Conservation (phyloP, 176 grass and related monocot genomes). For the Luzula sylvatica region DNA sequence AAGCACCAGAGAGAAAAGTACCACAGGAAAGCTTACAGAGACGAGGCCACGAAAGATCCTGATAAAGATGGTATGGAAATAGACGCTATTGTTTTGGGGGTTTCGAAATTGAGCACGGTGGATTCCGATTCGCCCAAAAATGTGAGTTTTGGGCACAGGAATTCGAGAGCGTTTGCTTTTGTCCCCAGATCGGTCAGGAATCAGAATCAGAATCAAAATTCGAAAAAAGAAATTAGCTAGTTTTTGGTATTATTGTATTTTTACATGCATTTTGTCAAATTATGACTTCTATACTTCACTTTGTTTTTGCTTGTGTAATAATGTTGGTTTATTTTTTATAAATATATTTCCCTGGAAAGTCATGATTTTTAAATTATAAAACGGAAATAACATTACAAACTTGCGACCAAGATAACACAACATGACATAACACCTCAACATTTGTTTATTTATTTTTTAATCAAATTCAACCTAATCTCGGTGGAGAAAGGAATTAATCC, state of each 20-base stretch:
- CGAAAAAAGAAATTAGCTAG: slow-evolving; percentile 29
- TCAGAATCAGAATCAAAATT: slow-evolving; percentile 35
- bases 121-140: slow-evolving; percentile 34
- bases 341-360: not conserved
- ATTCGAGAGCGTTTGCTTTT: slow-evolving; percentile 51
- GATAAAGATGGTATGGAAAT: slow-evolving; percentile 58
- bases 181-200: slow-evolving; percentile 58
- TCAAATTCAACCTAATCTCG: too few species aligned
- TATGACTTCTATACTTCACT: too few species aligned
- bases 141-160: slow-evolving; percentile 54
- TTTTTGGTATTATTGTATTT: too few species aligned
- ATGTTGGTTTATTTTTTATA: too few species aligned
- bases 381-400: not conserved
- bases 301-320: too few species aligned
- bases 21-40: slow-evolving; percentile 27
- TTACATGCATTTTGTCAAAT: too few species aligned
- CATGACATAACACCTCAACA: too few species aligned
- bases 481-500: too few species aligned
- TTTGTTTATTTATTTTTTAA: too few species aligned
- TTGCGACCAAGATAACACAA: too few species aligned
- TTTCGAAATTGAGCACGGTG: slow-evolving; percentile 46
- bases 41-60: slow-evolving; percentile 21
- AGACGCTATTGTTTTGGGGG: slow-evolving; percentile 50
- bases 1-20: slow-evolving; percentile 62
- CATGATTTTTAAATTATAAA: too few species aligned